Evolutionary conservation across 495 filamentous ascomycete genomes (phyloP).

Genomic region (Tuber borchii): DNA sequence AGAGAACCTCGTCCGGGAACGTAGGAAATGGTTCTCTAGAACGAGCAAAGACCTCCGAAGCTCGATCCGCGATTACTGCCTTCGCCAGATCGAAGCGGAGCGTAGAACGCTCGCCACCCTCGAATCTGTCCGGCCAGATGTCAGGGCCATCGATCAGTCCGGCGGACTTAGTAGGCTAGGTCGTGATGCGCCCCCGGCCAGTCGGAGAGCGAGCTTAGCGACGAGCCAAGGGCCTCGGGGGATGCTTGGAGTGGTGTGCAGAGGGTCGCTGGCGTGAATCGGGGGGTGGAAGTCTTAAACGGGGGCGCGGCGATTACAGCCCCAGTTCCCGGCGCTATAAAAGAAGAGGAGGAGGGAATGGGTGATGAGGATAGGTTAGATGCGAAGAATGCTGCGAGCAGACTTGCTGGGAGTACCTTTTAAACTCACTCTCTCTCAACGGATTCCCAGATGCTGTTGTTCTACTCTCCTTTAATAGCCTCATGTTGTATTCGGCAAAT

Average conservation of each 20-base stretch:
- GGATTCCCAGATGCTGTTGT: neutral
- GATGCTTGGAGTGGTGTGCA: conserved; percentile 96
- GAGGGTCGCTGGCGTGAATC: conserved; percentile 64
- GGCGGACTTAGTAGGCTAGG: conserved; percentile 85
- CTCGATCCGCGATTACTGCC: conserved; percentile 81
- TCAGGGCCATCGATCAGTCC: conserved; percentile 81
- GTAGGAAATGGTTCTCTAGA: conserved; percentile 80
- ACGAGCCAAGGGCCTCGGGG: conserved; percentile 85
- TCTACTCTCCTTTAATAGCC: neutral
- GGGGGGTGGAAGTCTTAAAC: conserved; percentile 49
- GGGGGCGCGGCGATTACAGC: conserved; percentile 38
- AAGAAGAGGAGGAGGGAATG: conserved; percentile 58
- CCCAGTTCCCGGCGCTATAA: conserved; percentile 41
- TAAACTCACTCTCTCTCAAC: conserved; percentile 41
- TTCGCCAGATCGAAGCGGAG: conserved; percentile 93
- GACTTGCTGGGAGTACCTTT: conserved; percentile 90
- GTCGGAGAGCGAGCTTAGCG: conserved; percentile 66
- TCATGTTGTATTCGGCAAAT: neutral
- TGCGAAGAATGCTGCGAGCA: conserved; percentile 87
- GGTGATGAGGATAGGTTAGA: conserved; percentile 92
- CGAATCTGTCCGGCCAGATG: conserved; percentile 84
- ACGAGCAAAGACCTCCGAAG: conserved; percentile 73
- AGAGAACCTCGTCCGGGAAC: conserved; percentile 77
- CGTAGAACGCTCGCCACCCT: conserved; percentile 84
- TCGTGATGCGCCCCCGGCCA: conserved; percentile 73